Percentiles rank a stretch among this genome's conserved stretches.
Conservation (phyloP, 2,329 filamentous ascomycete genomes). For the Ophiostoma ips region DNA sequence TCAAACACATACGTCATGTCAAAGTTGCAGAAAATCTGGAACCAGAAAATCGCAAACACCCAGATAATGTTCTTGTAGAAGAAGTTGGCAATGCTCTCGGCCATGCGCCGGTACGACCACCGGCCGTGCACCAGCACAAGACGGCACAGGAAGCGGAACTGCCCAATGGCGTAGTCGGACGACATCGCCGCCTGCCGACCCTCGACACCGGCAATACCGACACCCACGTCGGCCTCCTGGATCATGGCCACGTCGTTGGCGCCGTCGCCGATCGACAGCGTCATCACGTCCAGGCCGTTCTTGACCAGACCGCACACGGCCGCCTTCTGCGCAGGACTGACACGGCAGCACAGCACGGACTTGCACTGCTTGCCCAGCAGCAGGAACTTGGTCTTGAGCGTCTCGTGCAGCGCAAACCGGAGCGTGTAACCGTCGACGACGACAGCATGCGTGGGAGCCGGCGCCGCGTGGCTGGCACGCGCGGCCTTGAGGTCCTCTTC, state of each 20-base stretch:
- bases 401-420: conserved; percentile 71
- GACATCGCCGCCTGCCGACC: conserved; percentile 91
- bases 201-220: conserved; percentile 88
- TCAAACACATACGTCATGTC: conserved; percentile 96
- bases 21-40: conserved; percentile 87
- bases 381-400: conserved; percentile 80
- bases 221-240: conserved; percentile 90
- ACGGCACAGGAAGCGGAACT: conserved; percentile 78
- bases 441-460: conserved; percentile 75
- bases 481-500: conserved; percentile 74
- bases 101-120: conserved; percentile 91
- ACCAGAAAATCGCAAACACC: conserved; percentile 96
- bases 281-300: conserved; percentile 89
- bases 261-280: conserved; percentile 81
- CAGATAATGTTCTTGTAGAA: conserved; percentile 99
- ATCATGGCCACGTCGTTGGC: conserved; percentile 98
- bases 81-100: conserved; percentile 93
- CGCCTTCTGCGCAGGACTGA: conserved; percentile 92
- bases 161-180: conserved; percentile 87
- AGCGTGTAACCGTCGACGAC: conserved; percentile 92
- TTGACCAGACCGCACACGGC: conserved; percentile 96
- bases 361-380: conserved; percentile 94
- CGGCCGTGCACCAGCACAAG: conserved; percentile 81
- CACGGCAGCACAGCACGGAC: conserved; percentile 91
- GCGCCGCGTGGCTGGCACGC: conserved; percentile 71